Percentiles rank a stretch among this genome's conserved stretches.
Evolutionary conservation across 352 stramenopile species (phyloP).

Genomic region (Phytophthora vignae): DNA sequence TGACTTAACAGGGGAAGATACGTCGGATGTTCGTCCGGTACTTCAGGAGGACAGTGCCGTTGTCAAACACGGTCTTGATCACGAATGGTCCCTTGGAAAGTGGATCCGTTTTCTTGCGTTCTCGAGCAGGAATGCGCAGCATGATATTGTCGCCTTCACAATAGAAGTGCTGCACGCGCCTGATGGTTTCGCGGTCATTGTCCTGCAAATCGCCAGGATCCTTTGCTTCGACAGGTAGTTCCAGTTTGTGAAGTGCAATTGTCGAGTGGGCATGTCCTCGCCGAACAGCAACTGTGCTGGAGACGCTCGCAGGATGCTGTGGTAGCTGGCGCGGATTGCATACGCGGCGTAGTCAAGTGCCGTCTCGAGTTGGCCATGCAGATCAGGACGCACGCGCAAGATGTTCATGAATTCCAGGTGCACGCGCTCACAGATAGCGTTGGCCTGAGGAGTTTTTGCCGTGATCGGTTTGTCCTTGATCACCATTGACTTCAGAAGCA

Average conservation of each 20-base stretch:
- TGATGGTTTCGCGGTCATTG: background rate
- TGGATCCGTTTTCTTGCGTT: background rate
- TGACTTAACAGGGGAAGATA: background rate
- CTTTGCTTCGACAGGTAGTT: background rate
- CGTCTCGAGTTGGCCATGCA: background rate
- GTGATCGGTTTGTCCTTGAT: background rate
- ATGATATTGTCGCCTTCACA: background rate
- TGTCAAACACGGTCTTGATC: background rate
- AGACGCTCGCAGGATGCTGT: background rate
- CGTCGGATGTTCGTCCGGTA: background rate
- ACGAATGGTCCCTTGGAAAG: background rate
- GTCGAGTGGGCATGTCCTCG: background rate
- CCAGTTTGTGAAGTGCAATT: background rate
- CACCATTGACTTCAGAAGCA: too few relatives aligned
- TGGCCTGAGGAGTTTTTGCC: background rate
- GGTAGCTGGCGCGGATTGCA: background rate
- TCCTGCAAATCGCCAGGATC: background rate
- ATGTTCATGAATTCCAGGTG: background rate
- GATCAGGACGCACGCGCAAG: background rate
- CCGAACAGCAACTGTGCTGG: background rate
- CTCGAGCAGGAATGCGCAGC: background rate
- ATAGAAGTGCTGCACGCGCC: background rate
- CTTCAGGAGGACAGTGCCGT: background rate
- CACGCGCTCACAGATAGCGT: background rate
- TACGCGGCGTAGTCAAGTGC: background rate